These are phyloP conservation scores for Trichoderma sp. DNA, from an alignment of 2,329 filamentous ascomycete genomes.

Conservation along the genomic window DNA sequence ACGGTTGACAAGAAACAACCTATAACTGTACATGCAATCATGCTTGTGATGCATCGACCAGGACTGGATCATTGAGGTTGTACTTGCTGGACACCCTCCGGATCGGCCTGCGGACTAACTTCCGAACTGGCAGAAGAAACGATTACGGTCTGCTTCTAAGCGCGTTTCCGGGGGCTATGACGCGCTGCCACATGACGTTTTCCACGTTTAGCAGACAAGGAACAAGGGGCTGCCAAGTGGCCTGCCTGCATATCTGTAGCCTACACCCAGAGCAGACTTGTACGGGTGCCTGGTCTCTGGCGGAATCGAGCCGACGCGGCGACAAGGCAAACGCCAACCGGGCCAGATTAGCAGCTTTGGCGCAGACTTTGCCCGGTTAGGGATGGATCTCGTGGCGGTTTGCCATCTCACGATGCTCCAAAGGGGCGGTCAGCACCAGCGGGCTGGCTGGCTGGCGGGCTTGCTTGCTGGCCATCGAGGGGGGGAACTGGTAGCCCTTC, in stretches of 20 bases:
- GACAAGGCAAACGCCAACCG: constrained; percentile 25
- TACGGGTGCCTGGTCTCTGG: constrained; percentile 28
- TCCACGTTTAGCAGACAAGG: constrained; percentile 27
- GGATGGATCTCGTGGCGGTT: constrained; percentile 24
- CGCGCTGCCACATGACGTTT: constrained; percentile 29
- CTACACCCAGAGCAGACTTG: constrained; percentile 19
- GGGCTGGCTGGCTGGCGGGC: constrained; percentile 24
- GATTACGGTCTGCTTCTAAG: constrained; percentile 22
- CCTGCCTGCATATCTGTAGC: constrained; percentile 25
- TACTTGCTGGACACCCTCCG: constrained; percentile 4
- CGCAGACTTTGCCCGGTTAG: constrained; percentile 20
- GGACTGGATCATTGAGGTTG: background rate
- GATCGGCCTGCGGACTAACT: background rate
- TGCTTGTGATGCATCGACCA: background rate
- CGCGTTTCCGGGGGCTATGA: constrained; percentile 23
- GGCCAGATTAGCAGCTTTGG: constrained; percentile 24
- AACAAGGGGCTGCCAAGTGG: constrained; percentile 29
- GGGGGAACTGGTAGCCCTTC: background rate
- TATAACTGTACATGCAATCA: no score
- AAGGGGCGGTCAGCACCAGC: constrained; percentile 30
- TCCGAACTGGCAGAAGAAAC: constrained; percentile 7
- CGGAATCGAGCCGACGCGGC: constrained; percentile 30
- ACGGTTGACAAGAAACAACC: background rate
- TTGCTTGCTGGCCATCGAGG: constrained; percentile 11
- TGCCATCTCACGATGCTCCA: constrained; percentile 24